These are phyloP conservation scores for Schizothecium vesticola DNA, from an alignment of 495 filamentous ascomycete genomes.

Conservation along the genomic window DNA sequence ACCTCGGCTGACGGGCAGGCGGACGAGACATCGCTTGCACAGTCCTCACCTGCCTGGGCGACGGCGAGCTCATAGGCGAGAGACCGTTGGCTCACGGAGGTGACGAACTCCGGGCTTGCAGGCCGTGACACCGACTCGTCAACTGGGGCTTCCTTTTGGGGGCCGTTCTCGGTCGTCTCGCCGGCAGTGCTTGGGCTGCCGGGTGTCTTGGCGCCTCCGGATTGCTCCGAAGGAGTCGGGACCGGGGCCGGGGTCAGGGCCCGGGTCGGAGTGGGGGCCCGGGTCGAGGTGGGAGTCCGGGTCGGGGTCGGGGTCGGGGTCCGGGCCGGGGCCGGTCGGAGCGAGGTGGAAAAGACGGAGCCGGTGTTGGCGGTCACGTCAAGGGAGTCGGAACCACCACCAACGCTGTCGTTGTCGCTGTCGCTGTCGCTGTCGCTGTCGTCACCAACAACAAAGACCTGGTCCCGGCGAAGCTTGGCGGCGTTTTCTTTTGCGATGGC, in stretches of 20 bases:
- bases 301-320: background rate
- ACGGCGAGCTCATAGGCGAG: background rate
- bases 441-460: background rate
- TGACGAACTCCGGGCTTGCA: background rate
- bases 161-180: background rate
- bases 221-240: background rate
- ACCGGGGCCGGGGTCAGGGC: background rate
- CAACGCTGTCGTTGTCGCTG: no score
- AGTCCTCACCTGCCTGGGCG: background rate
- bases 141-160: background rate
- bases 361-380: no score
- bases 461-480: background rate
- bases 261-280: background rate
- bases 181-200: background rate
- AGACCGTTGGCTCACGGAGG: background rate
- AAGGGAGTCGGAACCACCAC: no score
- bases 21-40: background rate
- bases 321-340: background rate
- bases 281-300: background rate
- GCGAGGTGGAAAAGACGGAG: background rate
- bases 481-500: background rate
- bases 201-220: background rate
- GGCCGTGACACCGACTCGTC: background rate
- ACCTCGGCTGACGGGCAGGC: background rate
- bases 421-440: background rate